Conservation (phyloP, 129 eudicot genomes). For the Tanacetum coccineum region DNA sequence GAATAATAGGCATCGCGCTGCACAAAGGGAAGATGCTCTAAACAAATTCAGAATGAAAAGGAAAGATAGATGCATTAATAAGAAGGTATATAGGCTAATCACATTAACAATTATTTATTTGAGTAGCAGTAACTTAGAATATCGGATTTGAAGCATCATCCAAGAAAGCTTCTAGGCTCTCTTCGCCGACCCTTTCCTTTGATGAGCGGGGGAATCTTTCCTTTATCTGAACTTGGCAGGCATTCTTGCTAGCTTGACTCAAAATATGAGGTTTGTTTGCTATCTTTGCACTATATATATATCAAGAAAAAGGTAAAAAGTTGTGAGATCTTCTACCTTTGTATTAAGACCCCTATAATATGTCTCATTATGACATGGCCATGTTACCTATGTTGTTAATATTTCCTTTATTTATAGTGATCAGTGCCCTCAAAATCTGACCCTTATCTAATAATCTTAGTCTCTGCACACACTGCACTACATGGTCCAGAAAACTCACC, state of each 20-base stretch:
- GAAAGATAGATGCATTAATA: conserved; percentile 86
- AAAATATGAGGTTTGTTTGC: no score
- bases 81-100: no score
- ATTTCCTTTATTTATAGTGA: not conserved
- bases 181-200: not conserved
- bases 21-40: conserved; percentile 73
- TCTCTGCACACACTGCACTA: conserved; percentile 96
- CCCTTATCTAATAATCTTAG: conserved; percentile 45
- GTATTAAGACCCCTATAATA: not conserved
- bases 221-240: no score
- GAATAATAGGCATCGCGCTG: conserved; percentile 42
- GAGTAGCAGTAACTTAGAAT: no score
- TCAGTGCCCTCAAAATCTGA: conserved; percentile 25
- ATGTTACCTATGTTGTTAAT: conserved; percentile 3
- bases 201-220: not conserved
- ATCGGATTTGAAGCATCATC: no score
- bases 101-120: no score
- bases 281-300: not conserved
- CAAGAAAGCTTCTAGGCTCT: no score
- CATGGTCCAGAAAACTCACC: conserved; percentile 89
- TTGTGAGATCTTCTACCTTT: conserved; percentile 2
- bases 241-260: no score
- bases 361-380: not conserved
- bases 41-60: conserved; percentile 76
- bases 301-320: not conserved